These are phyloP conservation scores for Podospora appendiculata DNA, from an alignment of 495 filamentous ascomycete species.

Conservation along the genomic window DNA sequence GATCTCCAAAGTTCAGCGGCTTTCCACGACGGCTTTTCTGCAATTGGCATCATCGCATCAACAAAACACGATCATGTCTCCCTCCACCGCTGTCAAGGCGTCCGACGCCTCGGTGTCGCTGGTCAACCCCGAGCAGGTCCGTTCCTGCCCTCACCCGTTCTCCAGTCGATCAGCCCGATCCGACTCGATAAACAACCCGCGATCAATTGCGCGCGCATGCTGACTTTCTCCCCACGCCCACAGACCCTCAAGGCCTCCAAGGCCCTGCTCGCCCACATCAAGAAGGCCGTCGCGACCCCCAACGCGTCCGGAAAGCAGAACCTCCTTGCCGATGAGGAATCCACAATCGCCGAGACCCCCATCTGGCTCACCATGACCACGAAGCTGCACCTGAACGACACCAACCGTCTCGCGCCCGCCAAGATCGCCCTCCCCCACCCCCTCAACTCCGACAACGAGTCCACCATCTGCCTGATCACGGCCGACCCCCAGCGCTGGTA, in stretches of 20 bases:
- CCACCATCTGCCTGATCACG: conserved; percentile 67
- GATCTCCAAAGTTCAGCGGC: conserved; percentile 1
- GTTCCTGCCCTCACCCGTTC: conserved; percentile 3
- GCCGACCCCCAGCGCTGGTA: conserved; percentile 76
- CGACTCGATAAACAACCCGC: no score
- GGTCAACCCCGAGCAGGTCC: conserved; percentile 37
- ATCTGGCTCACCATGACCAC: conserved; percentile 84
- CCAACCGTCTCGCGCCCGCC: conserved; percentile 56
- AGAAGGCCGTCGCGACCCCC: conserved; percentile 51
- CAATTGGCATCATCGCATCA: neutral
- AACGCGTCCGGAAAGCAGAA: conserved; percentile 56
- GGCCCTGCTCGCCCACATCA: conserved; percentile 75
- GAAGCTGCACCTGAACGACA: conserved; percentile 59
- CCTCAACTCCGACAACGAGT: conserved; percentile 48
- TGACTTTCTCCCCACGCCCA: neutral
- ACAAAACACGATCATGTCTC: conserved; percentile 13
- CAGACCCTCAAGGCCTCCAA: conserved; percentile 73
- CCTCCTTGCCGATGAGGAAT: conserved; percentile 59
- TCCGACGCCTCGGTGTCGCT: conserved; percentile 25
- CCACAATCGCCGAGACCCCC: conserved; percentile 36
- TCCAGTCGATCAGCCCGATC: no score
- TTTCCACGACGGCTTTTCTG: neutral
- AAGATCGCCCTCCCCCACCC: conserved; percentile 58
- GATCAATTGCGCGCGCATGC: neutral
- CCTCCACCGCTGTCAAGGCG: conserved; percentile 18